Conservation (phyloP, 345 rosid species). For the Fremontodendron californicum region DNA sequence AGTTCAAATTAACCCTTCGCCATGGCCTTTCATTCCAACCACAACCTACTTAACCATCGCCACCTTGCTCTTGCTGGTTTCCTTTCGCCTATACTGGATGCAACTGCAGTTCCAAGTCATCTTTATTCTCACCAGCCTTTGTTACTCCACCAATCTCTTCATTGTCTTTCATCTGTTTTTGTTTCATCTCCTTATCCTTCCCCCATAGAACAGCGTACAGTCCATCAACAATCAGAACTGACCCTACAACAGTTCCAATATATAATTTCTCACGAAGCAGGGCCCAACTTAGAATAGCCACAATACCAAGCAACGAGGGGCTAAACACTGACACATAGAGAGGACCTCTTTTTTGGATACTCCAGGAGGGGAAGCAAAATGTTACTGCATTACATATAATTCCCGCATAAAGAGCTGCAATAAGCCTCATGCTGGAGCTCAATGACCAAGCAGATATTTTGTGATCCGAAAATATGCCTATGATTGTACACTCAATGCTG, state of each 20-base stretch:
- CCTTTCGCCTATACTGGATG: conserved; percentile 5
- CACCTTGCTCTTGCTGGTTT: neutral
- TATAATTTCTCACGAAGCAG: conserved; percentile 70
- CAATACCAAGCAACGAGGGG: conserved; percentile 63
- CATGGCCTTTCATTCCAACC: too few relatives aligned
- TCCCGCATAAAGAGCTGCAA: conserved; percentile 64
- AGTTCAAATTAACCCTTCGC: too few relatives aligned
- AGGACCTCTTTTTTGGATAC: conserved; percentile 68
- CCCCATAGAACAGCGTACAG: conserved; percentile 85
- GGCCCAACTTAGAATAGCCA: conserved; percentile 75
- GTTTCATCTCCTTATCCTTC: conserved; percentile 53
- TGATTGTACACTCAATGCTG: conserved; percentile 47
- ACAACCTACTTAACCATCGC: too few relatives aligned
- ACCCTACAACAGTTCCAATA: conserved; percentile 67
- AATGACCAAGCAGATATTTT: conserved; percentile 59
- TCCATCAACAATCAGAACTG: conserved; percentile 64
- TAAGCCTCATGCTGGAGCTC: conserved; percentile 44
- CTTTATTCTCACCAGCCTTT: neutral
- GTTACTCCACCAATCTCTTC: neutral
- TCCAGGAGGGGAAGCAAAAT: conserved; percentile 64
- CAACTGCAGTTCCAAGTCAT: conserved; percentile 33
- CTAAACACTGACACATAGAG: conserved; percentile 83
- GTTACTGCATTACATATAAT: conserved; percentile 66
- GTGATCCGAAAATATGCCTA: conserved; percentile 43
- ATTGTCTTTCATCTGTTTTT: neutral